These are phyloP conservation scores for Calonectria hawksworthii DNA, from an alignment of 2,329 filamentous ascomycete species.

Conservation along the genomic window DNA sequence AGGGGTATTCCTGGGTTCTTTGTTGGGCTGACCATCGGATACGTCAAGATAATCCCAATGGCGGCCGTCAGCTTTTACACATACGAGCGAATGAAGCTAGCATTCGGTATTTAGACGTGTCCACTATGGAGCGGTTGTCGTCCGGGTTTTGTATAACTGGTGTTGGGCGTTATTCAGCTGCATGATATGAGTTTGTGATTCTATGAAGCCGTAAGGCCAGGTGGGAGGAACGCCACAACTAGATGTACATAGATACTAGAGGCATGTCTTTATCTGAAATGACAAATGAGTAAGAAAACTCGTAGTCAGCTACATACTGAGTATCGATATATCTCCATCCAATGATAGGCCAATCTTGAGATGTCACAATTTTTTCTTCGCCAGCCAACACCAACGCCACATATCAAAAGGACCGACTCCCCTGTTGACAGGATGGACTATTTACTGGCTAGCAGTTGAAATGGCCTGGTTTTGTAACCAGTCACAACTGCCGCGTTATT, in stretches of 20 bases:
- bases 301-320: not conserved
- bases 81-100: conserved; percentile 74
- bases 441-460: not conserved
- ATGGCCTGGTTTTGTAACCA: not conserved
- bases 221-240: not conserved
- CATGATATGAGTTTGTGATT: conserved; percentile 29
- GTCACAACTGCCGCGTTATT: not conserved
- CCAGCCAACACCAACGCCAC: too few relatives aligned
- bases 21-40: conserved; percentile 93
- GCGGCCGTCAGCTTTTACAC: conserved; percentile 78
- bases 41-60: conserved; percentile 95
- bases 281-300: not conserved
- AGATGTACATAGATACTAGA: conserved; percentile 23
- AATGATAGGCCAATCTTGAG: not conserved
- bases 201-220: conserved; percentile 2
- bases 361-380: too few relatives aligned
- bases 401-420: not conserved
- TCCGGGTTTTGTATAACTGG: conserved; percentile 31
- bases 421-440: not conserved
- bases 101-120: conserved; percentile 71
- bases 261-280: conserved; percentile 6
- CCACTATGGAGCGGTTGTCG: conserved; percentile 17
- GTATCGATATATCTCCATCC: not conserved
- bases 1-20: conserved; percentile 87
- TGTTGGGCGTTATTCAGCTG: conserved; percentile 42